These are phyloP conservation scores for Geotrichum reessii DNA, from an alignment of 1,139 yeast species.

Conservation along the genomic window DNA sequence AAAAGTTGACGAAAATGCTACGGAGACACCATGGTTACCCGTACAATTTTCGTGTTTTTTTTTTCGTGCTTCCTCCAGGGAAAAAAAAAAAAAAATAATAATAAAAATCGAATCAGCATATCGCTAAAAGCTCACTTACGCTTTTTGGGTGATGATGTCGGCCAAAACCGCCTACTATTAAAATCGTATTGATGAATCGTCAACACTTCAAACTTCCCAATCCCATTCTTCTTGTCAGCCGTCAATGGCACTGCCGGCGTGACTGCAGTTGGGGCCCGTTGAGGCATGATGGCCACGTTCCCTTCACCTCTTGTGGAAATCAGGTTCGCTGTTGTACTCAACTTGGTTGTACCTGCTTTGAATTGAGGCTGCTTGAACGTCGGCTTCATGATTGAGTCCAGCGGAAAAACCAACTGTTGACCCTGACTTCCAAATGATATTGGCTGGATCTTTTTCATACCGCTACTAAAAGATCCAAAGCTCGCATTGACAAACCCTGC, in stretches of 20 bases:
- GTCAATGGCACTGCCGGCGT: background rate
- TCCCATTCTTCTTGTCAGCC: constrained; percentile 7
- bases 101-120: background rate
- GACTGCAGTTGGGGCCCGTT: background rate
- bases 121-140: background rate
- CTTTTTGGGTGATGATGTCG: background rate
- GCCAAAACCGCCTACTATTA: background rate
- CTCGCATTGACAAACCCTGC: too few species aligned
- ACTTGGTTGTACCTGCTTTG: background rate
- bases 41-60: background rate
- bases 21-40: background rate
- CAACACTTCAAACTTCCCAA: constrained; percentile 19
- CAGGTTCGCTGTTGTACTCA: background rate
- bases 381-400: background rate
- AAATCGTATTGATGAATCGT: constrained; percentile 19
- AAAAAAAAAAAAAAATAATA: background rate
- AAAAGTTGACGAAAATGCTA: background rate
- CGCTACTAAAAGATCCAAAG: background rate
- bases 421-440: constrained; percentile 18
- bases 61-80: too few species aligned
- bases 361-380: background rate
- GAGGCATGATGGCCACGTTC: background rate
- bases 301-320: background rate
- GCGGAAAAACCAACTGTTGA: constrained; percentile 19
- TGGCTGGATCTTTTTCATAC: background rate